Conservation (phyloP, 345 rosid genomes). For the Crucihimalaya himalaica region DNA sequence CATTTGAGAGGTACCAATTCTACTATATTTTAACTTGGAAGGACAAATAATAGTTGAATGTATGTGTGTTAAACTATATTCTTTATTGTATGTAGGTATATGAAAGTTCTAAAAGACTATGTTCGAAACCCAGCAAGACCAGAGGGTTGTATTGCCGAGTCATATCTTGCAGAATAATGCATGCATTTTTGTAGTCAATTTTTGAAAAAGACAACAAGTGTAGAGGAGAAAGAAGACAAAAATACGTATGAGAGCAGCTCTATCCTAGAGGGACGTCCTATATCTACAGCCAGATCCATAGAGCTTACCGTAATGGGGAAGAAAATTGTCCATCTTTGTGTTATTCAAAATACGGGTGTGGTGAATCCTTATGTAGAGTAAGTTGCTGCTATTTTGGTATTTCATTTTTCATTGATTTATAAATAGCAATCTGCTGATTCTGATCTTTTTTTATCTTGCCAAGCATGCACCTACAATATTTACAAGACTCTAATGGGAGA, state of each 20-base stretch:
- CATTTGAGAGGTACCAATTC: no score
- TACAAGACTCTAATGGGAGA: not conserved
- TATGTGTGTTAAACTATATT: no score
- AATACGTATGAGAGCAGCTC: not conserved
- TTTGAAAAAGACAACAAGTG: not conserved
- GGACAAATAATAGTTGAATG: no score
- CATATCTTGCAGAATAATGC: not conserved
- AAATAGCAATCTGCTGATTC: no score
- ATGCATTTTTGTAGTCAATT: not conserved
- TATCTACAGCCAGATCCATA: not conserved
- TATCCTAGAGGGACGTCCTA: not conserved
- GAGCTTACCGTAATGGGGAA: not conserved
- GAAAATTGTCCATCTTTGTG: not conserved
- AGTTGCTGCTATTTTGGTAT: no score
- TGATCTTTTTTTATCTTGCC: not conserved
- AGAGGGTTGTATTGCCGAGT: not conserved
- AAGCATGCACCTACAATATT: not conserved
- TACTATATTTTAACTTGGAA: no score
- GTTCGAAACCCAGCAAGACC: not conserved
- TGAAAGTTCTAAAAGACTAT: not conserved
- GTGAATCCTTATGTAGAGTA: not conserved
- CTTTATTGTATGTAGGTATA: no score
- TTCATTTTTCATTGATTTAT: no score
- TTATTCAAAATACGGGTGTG: not conserved
- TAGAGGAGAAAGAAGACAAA: not conserved